Base-by-base conservation (phyloP, 768 basidiomycete genomes). In the Serpula lacrymans region DNA sequence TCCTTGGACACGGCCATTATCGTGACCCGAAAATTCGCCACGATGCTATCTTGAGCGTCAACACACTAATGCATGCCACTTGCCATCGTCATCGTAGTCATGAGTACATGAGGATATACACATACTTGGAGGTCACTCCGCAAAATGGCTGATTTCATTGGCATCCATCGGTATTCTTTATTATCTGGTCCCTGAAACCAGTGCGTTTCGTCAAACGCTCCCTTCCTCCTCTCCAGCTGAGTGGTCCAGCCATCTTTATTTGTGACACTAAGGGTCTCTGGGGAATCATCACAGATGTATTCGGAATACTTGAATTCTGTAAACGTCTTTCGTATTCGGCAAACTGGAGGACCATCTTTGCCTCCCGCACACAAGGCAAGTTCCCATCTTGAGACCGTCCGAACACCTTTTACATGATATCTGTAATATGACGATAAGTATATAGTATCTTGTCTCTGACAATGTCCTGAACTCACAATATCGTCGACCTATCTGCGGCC, bases 21-120 rank as follows among this genome's bases (percentile, higher is more conserved):
- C 10, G 50, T 57, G 8, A 40, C 34, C 35, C 52, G 59, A 39
- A 57, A 62, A 16, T 49, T 57, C n/a, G 58, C 59, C 30, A 59
- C 39, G 37, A 59, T 31, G 8, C 42, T 42, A 13, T 46, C 49
- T 13, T 49, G 42, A 5, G 39, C 13, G 13, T 54, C 40, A 36
- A 51, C 20, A 29, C 50, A 57, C 54, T 57, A n/a, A n/a, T n/a
- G n/a, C n/a, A n/a, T n/a, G n/a, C n/a, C n/a, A n/a, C n/a, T n/a
- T n/a, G n/a, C n/a, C n/a, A n/a, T n/a, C n/a, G n/a, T n/a, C n/a
- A n/a, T n/a, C n/a, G n/a, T n/a, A n/a, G n/a, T n/a, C n/a, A n/a
- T n/a, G n/a, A n/a, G n/a, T n/a, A n/a, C n/a, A n/a, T n/a, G n/a
- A n/a, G n/a, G n/a, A n/a, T n/a, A n/a, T n/a, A 26, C 23, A 29